phyloP scores from a whole-genome alignment of 306 rosid genomes.

The Glycine latifolia region DNA sequence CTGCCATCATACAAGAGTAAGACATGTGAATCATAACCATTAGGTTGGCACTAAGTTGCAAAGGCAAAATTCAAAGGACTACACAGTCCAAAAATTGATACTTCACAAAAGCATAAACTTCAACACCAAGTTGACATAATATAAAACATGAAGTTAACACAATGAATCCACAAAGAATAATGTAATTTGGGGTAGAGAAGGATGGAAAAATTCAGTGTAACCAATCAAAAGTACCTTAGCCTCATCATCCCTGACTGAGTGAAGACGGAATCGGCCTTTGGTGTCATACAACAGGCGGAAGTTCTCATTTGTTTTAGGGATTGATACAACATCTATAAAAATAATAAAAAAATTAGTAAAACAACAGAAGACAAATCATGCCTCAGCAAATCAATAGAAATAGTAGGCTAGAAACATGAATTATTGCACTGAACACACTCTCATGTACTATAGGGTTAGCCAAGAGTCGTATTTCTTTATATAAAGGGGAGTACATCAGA shows the following conservation, averaged over 20 bases:
- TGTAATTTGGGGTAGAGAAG: neutral
- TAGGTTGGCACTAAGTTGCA: neutral
- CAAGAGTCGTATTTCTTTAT: neutral
- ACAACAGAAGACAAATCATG: neutral
- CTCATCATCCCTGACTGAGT: slow-evolving; percentile 34
- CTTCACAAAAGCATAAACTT: neutral
- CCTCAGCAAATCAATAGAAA: neutral
- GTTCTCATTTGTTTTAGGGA: slow-evolving; percentile 37
- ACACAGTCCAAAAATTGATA: neutral
- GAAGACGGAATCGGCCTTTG: slow-evolving; percentile 35
- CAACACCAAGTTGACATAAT: neutral
- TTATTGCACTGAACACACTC: neutral
- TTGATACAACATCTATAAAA: slow-evolving; percentile 33
- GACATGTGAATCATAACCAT: neutral
- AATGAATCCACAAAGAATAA: neutral
- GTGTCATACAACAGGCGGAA: slow-evolving; percentile 37
- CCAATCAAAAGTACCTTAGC: slow-evolving; percentile 30
- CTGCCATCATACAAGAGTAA: neutral
- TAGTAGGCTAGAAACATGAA: neutral
- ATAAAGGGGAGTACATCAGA: neutral
- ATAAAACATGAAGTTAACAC: neutral
- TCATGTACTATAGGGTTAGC: neutral
- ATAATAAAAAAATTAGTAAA: neutral
- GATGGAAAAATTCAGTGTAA: neutral
- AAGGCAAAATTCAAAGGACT: neutral